Base-by-base conservation (phyloP, 257 asterid species). In the Salvia miltiorrhiza region DNA sequence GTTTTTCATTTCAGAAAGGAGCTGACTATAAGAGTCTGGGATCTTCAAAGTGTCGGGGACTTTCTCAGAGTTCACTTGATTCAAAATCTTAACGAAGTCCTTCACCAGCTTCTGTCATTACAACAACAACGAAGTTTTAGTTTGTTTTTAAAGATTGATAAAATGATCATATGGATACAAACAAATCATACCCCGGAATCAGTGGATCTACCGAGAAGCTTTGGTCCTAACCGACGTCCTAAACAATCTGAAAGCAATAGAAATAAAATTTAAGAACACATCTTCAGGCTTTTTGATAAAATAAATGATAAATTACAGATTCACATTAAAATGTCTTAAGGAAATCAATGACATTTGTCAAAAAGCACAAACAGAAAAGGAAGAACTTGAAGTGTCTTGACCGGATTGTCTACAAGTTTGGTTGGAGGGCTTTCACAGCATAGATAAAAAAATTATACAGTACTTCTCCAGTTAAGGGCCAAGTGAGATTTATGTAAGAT, bases 141-240 rank as follows among this genome's bases (percentile, higher is more conserved):
- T 71, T 53, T 33, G 40, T 53, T 19, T 58, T 64, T 70, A 24
- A 49, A 32, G 62, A 64, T 19, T 63, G 66, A 35, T 12, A 30
- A 13, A 24, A 50, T 30, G 74, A 72, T 60, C 74, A 63, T 30
- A 71, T 45, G 28, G 44, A 50, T 41, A 30, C 7, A 26, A 26
- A 60, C 20, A 59, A 58, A 66, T 6, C 19, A 60, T 78, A 94
- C 99, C 96, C 95, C 96, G 69, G 97, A 86, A 87, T 89, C 97
- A 83, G 83, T 93, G 71, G 82, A 71, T 85, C 96, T 83, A 58
- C 97, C 95, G 57, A 94, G 90, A 81, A 94, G 82, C 84, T 84
- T 91, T 62, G 99, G 97, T 52, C 99, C 99, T 84, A 89, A 81
- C 60, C 99, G 83, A 63, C 97, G 89, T 66, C 97, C 97, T 81